phyloP scores from a whole-genome alignment of 2,329 filamentous ascomycete species.

The Monosporascus sp. region DNA sequence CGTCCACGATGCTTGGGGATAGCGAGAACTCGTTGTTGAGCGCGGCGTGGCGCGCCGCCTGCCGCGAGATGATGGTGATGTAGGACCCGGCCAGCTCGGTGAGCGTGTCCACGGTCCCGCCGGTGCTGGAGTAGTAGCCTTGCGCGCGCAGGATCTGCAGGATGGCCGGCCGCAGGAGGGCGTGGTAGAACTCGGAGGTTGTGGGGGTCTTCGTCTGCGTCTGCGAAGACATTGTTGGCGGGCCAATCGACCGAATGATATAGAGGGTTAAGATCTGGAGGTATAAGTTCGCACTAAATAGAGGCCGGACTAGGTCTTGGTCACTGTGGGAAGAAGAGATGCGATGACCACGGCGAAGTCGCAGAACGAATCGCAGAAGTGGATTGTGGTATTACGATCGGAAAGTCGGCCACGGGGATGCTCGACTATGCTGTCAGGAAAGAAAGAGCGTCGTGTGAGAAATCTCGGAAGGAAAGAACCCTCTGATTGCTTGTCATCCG shows the following conservation, averaged over 20 bases:
- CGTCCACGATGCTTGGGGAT: constrained; percentile 64
- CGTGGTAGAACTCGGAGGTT: constrained; percentile 42
- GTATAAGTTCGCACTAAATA: not conserved
- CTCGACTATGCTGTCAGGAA: too few relatives aligned
- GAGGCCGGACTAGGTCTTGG: not conserved
- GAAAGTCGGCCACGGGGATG: too few relatives aligned
- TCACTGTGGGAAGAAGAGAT: not conserved
- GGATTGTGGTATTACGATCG: too few relatives aligned
- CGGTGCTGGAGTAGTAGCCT: constrained; percentile 78
- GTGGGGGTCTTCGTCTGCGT: constrained; percentile 12
- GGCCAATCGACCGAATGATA: not conserved
- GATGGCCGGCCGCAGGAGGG: constrained; percentile 78
- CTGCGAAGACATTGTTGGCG: constrained; percentile 17
- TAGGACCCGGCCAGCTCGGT: constrained; percentile 83
- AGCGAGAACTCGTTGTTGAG: constrained; percentile 61
- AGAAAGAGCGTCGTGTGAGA: too few relatives aligned
- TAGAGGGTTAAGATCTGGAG: not conserved
- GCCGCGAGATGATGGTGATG: constrained; percentile 66
- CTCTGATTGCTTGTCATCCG: too few relatives aligned
- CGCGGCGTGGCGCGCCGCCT: constrained; percentile 64
- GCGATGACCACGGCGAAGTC: not conserved
- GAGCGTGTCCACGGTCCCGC: constrained; percentile 80
- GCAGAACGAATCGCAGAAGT: not conserved
- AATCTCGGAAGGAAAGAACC: too few relatives aligned
- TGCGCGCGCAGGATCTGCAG: constrained; percentile 88